Evolutionary conservation across 108 stramenopile genomes (phyloP).

Genomic region (Nitzschia inconspicua): DNA sequence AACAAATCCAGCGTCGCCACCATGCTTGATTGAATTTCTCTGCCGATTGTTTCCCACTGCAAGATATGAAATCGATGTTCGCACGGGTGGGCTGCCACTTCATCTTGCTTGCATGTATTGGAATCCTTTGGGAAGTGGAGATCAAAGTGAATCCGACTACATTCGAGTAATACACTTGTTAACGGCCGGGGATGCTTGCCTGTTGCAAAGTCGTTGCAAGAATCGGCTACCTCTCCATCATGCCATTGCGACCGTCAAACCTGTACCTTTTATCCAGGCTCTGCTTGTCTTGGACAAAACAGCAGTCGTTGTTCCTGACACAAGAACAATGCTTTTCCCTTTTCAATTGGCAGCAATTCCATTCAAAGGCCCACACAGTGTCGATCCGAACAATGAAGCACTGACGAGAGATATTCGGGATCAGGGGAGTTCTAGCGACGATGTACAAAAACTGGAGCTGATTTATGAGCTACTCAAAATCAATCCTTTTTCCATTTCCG

Average conservation of each 20-base stretch:
- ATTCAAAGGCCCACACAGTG: neutral
- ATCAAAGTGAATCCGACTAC: neutral
- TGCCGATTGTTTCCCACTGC: conserved; percentile 19
- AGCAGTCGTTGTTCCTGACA: conserved; percentile 9
- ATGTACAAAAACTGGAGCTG: conserved; percentile 4
- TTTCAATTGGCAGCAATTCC: conserved; percentile 26
- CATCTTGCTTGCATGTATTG: conserved; percentile 22
- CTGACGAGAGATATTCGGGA: neutral
- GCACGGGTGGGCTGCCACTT: conserved; percentile 18
- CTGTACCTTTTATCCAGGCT: conserved; percentile 3
- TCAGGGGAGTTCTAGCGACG: neutral
- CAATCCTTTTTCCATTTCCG: too few species aligned
- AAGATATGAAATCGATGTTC: neutral
- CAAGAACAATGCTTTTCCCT: conserved; percentile 29
- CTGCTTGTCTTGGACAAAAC: conserved; percentile 7
- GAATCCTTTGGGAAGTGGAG: neutral
- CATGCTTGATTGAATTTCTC: conserved; percentile 24
- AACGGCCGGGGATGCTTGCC: conserved; percentile 12
- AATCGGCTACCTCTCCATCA: conserved; percentile 34
- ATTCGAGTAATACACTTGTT: conserved; percentile 15
- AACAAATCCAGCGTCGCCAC: conserved; percentile 22
- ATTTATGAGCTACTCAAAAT: conserved; percentile 10
- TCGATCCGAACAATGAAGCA: neutral
- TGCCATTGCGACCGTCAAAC: conserved; percentile 25
- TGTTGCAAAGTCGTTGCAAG: conserved; percentile 4